A percentile compares a stretch with the other conserved stretches of the same genome.
Conservation (phyloP, 2,329 filamentous ascomycete genomes). For the Geosmithia morbida region DNA sequence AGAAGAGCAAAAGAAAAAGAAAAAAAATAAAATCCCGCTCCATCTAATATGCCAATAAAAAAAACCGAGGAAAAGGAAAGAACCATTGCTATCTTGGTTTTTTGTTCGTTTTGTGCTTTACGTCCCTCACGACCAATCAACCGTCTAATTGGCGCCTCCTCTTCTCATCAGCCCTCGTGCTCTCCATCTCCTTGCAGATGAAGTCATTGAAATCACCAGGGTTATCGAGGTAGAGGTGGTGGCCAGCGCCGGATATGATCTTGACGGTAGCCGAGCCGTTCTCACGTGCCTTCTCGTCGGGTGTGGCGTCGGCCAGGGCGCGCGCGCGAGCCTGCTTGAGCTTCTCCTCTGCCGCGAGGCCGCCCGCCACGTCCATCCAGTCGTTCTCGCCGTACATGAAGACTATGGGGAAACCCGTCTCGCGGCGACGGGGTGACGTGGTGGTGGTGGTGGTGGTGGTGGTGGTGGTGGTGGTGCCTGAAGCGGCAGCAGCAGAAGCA, state of each 20-base stretch:
- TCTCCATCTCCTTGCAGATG: conserved; percentile 37
- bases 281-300: conserved; percentile 56
- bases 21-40: too few relatives aligned
- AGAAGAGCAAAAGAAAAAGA: too few relatives aligned
- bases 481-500: too few relatives aligned
- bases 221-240: conserved; percentile 47
- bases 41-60: too few relatives aligned
- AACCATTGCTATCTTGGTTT: too few relatives aligned
- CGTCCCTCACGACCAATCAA: too few relatives aligned
- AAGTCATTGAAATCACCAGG: conserved; percentile 40
- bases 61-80: too few relatives aligned
- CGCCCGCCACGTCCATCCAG: conserved; percentile 95
- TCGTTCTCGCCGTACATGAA: conserved; percentile 97
- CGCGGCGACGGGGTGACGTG: too few relatives aligned
- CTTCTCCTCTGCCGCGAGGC: conserved; percentile 65
- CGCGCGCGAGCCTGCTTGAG: conserved; percentile 53
- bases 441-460: conserved; percentile 8
- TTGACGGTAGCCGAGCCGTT: conserved; percentile 73
- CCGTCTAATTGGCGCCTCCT: conserved; percentile 6
- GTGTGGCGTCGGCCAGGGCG: conserved; percentile 44
- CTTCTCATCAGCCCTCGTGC: conserved; percentile 21
- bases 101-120: too few relatives aligned
- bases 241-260: conserved; percentile 50
- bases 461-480: too few relatives aligned
- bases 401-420: conserved; percentile 66